Evolutionary conservation across 768 basidiomycete genomes (phyloP).

Genomic region (Lentinula edodes): DNA sequence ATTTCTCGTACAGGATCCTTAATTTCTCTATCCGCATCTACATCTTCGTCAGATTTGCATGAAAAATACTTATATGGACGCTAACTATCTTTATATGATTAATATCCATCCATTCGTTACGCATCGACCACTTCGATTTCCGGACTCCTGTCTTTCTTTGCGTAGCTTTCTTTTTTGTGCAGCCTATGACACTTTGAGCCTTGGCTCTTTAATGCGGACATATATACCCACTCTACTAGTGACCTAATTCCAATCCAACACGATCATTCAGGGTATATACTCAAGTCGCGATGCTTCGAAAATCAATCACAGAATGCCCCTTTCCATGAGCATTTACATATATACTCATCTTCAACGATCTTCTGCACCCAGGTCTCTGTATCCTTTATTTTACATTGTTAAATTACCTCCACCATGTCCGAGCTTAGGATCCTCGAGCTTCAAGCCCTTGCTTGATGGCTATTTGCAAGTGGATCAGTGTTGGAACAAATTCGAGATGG

Average conservation of each 20-base stretch:
- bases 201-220: background rate
- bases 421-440: slow-evolving; percentile 13
- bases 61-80: background rate
- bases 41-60: background rate
- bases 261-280: no score
- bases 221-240: background rate
- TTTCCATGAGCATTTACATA: no score
- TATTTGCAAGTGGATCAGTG: slow-evolving; percentile 14
- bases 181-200: background rate
- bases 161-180: background rate
- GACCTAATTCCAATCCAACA: background rate
- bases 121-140: background rate
- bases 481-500: background rate
- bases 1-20: slow-evolving; percentile 7
- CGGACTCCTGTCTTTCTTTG: background rate
- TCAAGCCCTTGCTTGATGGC: slow-evolving; percentile 62
- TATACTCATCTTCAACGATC: no score
- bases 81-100: background rate
- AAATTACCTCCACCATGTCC: background rate
- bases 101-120: background rate
- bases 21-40: background rate
- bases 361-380: background rate
- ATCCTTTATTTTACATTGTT: background rate
- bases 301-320: no score
- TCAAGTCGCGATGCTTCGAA: no score